phyloP scores from a whole-genome alignment of 2,329 filamentous ascomycete species.

The Fusarium brachygibbosum region DNA sequence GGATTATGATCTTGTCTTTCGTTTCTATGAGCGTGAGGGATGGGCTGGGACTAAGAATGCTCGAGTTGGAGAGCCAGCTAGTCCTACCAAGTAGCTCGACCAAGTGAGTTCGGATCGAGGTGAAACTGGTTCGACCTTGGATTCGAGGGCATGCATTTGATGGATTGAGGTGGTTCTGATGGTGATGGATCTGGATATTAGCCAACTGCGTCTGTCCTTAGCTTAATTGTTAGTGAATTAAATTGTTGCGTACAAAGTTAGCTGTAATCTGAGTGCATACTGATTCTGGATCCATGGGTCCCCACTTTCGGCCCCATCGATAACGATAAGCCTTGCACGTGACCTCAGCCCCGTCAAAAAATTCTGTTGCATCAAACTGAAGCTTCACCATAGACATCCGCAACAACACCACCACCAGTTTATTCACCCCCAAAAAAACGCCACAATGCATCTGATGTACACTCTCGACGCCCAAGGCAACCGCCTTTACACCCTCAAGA shows the following conservation, averaged over 20 bases:
- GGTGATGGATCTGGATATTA: constrained; percentile 2
- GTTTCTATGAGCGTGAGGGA: constrained; percentile 93
- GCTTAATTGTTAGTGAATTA: background rate
- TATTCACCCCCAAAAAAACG: constrained; percentile 7
- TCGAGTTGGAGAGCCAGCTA: constrained; percentile 65
- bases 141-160: no score
- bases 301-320: background rate
- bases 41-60: constrained; percentile 70
- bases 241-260: background rate
- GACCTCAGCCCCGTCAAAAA: constrained; percentile 35
- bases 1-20: constrained; percentile 95
- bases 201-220: constrained; percentile 12
- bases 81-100: constrained; percentile 47
- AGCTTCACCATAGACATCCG: constrained; percentile 15
- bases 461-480: constrained; percentile 85
- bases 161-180: no score
- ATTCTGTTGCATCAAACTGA: constrained; percentile 31
- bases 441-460: constrained; percentile 79
- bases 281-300: no score
- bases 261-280: background rate
- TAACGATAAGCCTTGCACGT: constrained; percentile 46
- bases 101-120: no score
- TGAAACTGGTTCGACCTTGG: no score
- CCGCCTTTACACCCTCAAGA: constrained; percentile 95
- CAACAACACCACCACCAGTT: constrained; percentile 10